Evolutionary conservation across 2,329 filamentous ascomycete species (phyloP).

Genomic region (Thyridium curvatum): DNA sequence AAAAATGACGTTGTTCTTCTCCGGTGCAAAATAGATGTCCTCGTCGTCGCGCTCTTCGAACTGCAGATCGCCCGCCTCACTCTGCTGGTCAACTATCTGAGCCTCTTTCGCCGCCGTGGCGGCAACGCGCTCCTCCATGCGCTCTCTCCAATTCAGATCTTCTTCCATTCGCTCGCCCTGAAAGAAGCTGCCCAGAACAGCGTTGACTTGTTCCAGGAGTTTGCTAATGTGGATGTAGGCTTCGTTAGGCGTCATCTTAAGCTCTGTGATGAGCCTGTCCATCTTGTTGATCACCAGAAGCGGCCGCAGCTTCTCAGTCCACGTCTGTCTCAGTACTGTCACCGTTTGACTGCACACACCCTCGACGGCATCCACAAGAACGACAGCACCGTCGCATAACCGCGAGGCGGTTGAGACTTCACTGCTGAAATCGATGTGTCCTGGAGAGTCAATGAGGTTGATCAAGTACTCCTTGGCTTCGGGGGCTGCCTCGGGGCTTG

Average conservation of each 20-base stretch:
- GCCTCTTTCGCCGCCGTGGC: conserved; percentile 59
- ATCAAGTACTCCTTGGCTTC: conserved; percentile 86
- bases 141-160: conserved; percentile 90
- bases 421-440: conserved; percentile 97
- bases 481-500: conserved; percentile 60
- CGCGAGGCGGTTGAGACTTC: conserved; percentile 95
- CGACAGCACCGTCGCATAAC: conserved; percentile 88
- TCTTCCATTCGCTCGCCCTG: conserved; percentile 98
- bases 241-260: conserved; percentile 87
- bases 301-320: conserved; percentile 92
- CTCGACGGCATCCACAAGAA: conserved; percentile 93
- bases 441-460: conserved; percentile 95
- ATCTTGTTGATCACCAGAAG: conserved; percentile 98
- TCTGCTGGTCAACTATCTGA: conserved; percentile 37
- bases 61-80: conserved; percentile 50
- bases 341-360: conserved; percentile 98
- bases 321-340: conserved; percentile 89
- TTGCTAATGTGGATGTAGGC: conserved; percentile 86
- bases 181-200: conserved; percentile 94
- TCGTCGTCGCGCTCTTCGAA: conserved; percentile 94
- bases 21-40: conserved; percentile 94
- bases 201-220: conserved; percentile 91
- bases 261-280: conserved; percentile 86
- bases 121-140: conserved; percentile 78
- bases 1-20: conserved; percentile 99